Evolutionary conservation across 2,329 filamentous ascomycete genomes (phyloP), one percentile per base, ranked within the genome.

Genomic region (Cladosporium halotolerans): DNA sequence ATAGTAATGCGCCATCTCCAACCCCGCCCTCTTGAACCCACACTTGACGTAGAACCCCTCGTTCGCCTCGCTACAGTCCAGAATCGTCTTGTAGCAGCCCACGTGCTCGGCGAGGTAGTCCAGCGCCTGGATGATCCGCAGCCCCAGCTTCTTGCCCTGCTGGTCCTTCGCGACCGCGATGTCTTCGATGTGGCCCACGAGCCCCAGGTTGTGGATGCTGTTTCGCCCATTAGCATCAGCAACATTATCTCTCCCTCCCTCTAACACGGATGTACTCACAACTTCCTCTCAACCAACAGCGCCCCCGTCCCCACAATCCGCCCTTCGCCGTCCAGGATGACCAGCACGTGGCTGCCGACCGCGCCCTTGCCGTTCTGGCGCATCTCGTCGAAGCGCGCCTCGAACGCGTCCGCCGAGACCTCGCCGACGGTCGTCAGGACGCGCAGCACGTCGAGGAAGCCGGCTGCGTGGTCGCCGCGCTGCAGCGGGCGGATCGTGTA

Each of bases 31-130:
- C 73, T 89, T 86, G 73, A 95, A 97, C 55, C 92, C 92, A 73
- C 93, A 97, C 79, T 97, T 97, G 71, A 96, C 80, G 71, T 99
- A 99, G 77, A 99, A 97, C 18, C 91, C 92, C 72, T 96, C 90
- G 70, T 97, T 99, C 63, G 86, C 83, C 72, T 96, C 92, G 61
- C 88, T 95, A 77, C 93, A 99, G 72, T 97, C 92, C 60, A 97
- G 81, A 62, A 99, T 97, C 60, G 84, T 90, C 85, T 89, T 97
- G 74, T 97, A 97, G 74, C 92, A 97, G 52, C 92, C 93, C 54
- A 93, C 85, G 68, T 89, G 82, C 68, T 89, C 83, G 52, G 91
- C 90, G 56, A 97, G 84, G 68, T 80, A 86, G 72, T 97, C 91
- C 67, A 99, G 79, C 7, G 92, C 90, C 74, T 97, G 89, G 65